phyloP scores from a whole-genome alignment of 805 yeast species.

The Lipomyces starkeyi region DNA sequence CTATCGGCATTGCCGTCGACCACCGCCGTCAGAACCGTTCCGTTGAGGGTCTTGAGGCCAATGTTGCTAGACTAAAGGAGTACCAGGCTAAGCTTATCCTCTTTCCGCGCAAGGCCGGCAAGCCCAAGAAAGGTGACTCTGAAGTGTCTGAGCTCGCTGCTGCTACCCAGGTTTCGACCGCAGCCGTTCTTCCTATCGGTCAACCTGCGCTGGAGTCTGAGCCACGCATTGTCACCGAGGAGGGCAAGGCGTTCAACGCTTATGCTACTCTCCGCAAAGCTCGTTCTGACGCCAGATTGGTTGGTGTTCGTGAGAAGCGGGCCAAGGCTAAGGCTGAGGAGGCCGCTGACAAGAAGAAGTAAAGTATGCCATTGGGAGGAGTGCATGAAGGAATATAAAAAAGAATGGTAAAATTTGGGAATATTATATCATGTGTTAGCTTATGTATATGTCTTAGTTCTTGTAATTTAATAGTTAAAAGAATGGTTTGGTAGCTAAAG shows the following conservation, averaged over 20 bases:
- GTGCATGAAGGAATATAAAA: conserved; percentile 1
- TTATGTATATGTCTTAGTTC: conserved; percentile 18
- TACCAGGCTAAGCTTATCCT: conserved; percentile 94
- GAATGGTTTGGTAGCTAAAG: conserved; percentile 2
- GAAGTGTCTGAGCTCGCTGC: conserved; percentile 67
- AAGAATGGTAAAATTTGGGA: conserved; percentile 19
- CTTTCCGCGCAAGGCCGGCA: conserved; percentile 88
- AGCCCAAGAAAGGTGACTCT: conserved; percentile 55
- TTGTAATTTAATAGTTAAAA: conserved; percentile 14
- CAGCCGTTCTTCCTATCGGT: conserved; percentile 89
- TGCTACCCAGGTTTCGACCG: conserved; percentile 68
- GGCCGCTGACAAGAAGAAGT: conserved; percentile 95
- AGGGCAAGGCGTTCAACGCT: conserved; percentile 75
- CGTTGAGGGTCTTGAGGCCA: conserved; percentile 90
- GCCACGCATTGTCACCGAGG: conserved; percentile 83
- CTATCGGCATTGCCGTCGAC: conserved; percentile 98
- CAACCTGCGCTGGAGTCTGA: conserved; percentile 74
- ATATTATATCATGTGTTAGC: conserved; percentile 6
- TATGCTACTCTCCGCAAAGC: conserved; percentile 95
- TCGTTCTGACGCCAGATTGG: conserved; percentile 90
- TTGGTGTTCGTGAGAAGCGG: conserved; percentile 97
- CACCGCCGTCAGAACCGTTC: conserved; percentile 99
- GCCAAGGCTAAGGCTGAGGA: conserved; percentile 97
- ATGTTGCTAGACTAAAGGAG: conserved; percentile 95
- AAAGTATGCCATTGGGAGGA: conserved; percentile 46